Evolutionary conservation across 2,329 filamentous ascomycete species (phyloP).

Genomic region (Venturia oleaginea): DNA sequence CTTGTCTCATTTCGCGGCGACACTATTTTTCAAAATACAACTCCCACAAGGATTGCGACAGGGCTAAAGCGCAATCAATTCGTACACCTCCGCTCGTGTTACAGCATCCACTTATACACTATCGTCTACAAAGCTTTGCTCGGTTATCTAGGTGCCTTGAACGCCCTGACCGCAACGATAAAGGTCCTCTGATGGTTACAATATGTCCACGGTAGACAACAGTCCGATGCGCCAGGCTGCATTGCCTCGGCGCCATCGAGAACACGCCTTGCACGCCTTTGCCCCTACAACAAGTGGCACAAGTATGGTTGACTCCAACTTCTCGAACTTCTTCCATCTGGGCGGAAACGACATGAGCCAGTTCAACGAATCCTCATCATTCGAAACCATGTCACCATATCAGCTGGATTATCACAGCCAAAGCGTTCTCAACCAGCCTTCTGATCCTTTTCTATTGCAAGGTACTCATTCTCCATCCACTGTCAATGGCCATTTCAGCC

Average conservation of each 20-base stretch:
- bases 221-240: background rate
- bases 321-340: conserved; percentile 1
- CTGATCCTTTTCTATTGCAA: background rate
- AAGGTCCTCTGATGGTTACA: background rate
- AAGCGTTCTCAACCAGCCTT: background rate
- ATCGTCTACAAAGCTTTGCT: background rate
- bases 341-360: background rate
- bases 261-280: conserved; percentile 1
- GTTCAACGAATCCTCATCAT: background rate
- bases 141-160: background rate
- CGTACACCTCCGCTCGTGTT: background rate
- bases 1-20: background rate
- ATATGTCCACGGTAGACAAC: background rate
- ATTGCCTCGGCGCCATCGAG: background rate
- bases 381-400: background rate
- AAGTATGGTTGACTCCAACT: background rate
- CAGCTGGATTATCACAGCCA: background rate
- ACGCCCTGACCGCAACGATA: background rate
- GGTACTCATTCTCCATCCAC: conserved; percentile 26
- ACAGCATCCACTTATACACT: conserved; percentile 5
- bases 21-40: background rate
- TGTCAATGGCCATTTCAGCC: conserved; percentile 27
- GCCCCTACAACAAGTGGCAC: background rate
- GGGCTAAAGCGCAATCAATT: background rate
- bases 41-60: background rate